Base-by-base conservation (phyloP, 805 yeast genomes). In the Saccharomyces mikatae region DNA sequence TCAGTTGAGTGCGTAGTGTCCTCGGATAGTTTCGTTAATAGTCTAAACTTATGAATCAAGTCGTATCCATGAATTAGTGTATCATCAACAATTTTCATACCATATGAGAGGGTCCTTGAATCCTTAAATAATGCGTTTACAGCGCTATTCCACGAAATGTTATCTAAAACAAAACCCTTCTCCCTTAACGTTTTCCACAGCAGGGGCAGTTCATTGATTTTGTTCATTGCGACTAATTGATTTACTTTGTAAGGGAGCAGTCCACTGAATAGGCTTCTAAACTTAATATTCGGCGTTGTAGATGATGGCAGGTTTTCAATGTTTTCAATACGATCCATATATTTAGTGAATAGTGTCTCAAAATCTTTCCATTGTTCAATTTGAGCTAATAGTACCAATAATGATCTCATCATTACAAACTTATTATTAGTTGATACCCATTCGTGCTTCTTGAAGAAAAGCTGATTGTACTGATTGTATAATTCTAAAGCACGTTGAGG, bases 41-140 rank as follows among this genome's bases (percentile, higher is more conserved):
- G 55, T 54, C 71, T 62, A 28, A 52, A 55, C 49, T 65, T 68
- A 53, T 64, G 70, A 29, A 56, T 69, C 60, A 62, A 58, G 41
- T 65, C 68, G 48, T 57, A 68, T 6, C 78, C 78, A 54, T 73
- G 74, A 50, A 74, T 69, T n/a, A 74, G 56, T 31, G 59, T 67
- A 6, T 59, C 59, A 51, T 74, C 70, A 22, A 67, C 62, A 11
- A 69, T 52, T 6, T 57, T 55, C 52, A 74, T 30, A 2, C 70
- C 75, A 24, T 56, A 47, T 21, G 65, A 63, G 17, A 74, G 60
- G 0, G 74, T 72, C 4, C 58, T 44, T 5, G 56, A 47, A 46
- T 69, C 62, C 13, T 57, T 55, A 9, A 71, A 53, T 54, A 74
- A 51, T 22, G 63, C 63, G 24, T 58, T 52, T 2, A 68, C 60